Evolutionary conservation across 75 land plant genomes (phyloP).

Genomic region (Sequoia sempervirens): DNA sequence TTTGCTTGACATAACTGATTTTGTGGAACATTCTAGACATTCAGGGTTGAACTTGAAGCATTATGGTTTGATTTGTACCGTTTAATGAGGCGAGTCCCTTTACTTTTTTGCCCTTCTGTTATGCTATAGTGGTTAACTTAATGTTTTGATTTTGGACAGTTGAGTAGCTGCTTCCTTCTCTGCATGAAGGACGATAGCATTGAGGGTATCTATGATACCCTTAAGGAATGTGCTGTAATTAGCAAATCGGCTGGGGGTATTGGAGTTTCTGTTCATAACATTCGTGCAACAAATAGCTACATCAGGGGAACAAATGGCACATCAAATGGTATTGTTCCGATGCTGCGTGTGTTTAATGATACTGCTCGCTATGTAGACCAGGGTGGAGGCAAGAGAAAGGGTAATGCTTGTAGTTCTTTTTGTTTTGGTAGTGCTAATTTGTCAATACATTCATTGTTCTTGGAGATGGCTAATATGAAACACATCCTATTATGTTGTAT

Average conservation of each 20-base stretch:
- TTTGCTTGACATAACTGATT: neutral
- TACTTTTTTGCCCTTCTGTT: neutral
- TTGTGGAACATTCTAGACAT: neutral
- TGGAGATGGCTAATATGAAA: neutral
- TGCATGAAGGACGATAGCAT: slow-evolving; percentile 58
- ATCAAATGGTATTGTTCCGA: slow-evolving; percentile 50
- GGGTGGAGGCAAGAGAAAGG: slow-evolving; percentile 56
- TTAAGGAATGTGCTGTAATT: slow-evolving; percentile 49
- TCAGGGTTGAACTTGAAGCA: neutral
- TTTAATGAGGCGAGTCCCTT: neutral
- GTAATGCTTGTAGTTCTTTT: slow-evolving; percentile 11
- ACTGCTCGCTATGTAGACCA: slow-evolving; percentile 55
- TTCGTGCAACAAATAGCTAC: slow-evolving; percentile 43
- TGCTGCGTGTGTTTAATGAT: slow-evolving; percentile 52
- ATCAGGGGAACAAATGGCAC: slow-evolving; percentile 50
- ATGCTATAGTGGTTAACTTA: neutral
- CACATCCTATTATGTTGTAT: neutral
- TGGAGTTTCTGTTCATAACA: slow-evolving; percentile 38
- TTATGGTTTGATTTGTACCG: neutral
- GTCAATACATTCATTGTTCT: neutral
- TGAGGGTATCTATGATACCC: slow-evolving; percentile 47
- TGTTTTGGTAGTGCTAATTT: neutral
- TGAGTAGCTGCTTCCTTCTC: slow-evolving; percentile 47
- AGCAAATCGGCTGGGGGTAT: slow-evolving; percentile 57
- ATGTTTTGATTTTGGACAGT: slow-evolving; percentile 15